These are phyloP conservation scores for Cladophialophora bantiana DNA, from an alignment of 2,329 filamentous ascomycete genomes.

Conservation along the genomic window DNA sequence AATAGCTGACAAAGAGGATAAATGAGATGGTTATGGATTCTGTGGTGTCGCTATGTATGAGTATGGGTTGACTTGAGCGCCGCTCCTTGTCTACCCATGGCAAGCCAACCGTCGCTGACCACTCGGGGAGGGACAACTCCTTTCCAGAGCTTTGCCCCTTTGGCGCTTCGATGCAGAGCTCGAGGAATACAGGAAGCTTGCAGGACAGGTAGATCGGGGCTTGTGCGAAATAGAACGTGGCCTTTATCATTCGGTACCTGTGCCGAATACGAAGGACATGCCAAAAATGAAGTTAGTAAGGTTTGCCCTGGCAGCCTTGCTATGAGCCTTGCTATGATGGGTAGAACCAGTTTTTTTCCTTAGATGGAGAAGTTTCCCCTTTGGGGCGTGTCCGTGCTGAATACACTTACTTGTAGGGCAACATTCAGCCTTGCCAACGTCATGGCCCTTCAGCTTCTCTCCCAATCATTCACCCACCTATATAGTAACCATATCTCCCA, in stretches of 20 bases:
- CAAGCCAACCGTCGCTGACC: conserved; percentile 3
- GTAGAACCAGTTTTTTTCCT: neutral
- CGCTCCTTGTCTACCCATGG: neutral
- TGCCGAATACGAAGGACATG: too few species aligned
- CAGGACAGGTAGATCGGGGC: too few species aligned
- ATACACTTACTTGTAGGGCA: too few species aligned
- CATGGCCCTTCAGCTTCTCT: too few species aligned
- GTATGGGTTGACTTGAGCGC: neutral
- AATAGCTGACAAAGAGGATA: too few species aligned
- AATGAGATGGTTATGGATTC: neutral
- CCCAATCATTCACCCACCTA: too few species aligned
- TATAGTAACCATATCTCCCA: neutral
- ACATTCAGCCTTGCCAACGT: conserved; percentile 17
- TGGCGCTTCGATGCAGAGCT: neutral
- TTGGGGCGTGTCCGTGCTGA: neutral
- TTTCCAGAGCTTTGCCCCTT: neutral
- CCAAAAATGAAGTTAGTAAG: neutral
- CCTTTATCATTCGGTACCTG: too few species aligned
- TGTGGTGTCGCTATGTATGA: neutral
- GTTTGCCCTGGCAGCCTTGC: neutral
- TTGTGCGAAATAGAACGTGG: too few species aligned
- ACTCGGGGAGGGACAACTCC: neutral
- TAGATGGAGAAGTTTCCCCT: neutral
- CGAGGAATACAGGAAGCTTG: too few species aligned
- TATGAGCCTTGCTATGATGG: neutral